These are phyloP conservation scores for Pyrrhoderma lamaoense DNA, from an alignment of 1,284 basidiomycete genomes.

Conservation along the genomic window DNA sequence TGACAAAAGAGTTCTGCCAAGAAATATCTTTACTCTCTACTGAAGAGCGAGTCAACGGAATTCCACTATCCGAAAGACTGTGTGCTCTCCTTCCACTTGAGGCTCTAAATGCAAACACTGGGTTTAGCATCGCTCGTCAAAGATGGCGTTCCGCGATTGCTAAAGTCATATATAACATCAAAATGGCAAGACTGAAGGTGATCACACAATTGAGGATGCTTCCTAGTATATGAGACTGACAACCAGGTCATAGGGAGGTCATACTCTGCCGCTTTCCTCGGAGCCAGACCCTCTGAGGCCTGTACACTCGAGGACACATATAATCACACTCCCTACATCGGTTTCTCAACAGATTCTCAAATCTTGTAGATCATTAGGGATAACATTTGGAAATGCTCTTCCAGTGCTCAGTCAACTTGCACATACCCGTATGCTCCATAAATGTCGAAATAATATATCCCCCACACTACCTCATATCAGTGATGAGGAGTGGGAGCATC, in stretches of 20 bases:
- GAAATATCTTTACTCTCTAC: conserved; percentile 28
- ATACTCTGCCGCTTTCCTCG: conserved; percentile 42
- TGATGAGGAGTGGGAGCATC: conserved; percentile 45
- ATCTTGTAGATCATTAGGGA: conserved; percentile 33
- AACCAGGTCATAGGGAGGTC: conserved; percentile 40
- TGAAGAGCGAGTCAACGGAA: conserved; percentile 17
- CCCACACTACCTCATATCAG: conserved; percentile 29
- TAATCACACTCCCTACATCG: conserved; percentile 24
- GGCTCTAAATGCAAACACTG: conserved; percentile 29
- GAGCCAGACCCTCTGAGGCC: conserved; percentile 31
- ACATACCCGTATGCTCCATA: conserved; percentile 43
- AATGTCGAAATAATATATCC: conserved; percentile 27
- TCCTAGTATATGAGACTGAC: conserved; percentile 1
- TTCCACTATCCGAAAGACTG: conserved; percentile 33
- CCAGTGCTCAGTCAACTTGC: conserved; percentile 49
- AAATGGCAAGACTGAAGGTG: conserved; percentile 31
- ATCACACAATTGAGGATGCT: conserved; percentile 10
- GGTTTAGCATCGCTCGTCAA: conserved; percentile 29
- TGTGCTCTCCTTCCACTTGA: conserved; percentile 34
- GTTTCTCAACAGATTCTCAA: conserved; percentile 27
- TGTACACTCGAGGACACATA: conserved; percentile 28
- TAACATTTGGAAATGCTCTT: conserved; percentile 47
- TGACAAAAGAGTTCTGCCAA: conserved; percentile 41
- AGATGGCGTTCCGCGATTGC: conserved; percentile 46
- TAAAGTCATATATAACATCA: conserved; percentile 30